Percentiles rank a stretch among this genome's conserved stretches.
Evolutionary conservation across 177 flowering plant species (phyloP).

Genomic region (Telopea speciosissima): DNA sequence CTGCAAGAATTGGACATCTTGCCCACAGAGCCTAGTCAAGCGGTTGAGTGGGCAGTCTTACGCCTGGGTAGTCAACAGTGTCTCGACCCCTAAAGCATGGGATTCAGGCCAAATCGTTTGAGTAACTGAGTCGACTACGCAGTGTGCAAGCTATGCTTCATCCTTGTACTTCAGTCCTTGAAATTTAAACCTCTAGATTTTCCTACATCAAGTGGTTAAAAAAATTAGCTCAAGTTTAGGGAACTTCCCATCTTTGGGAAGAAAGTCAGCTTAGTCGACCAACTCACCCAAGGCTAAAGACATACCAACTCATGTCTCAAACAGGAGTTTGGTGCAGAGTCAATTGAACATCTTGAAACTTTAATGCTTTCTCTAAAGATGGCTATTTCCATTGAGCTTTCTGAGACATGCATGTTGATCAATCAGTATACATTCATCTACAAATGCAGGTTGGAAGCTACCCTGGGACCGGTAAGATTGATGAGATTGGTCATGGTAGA

Average conservation of each 20-base stretch:
- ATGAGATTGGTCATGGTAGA: conserved; percentile 63
- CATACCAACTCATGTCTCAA: background rate
- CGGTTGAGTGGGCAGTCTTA: too few species aligned
- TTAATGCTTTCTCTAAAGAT: background rate
- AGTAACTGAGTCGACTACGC: too few species aligned
- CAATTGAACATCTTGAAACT: background rate
- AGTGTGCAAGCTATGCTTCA: too few species aligned
- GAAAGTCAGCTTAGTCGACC: background rate
- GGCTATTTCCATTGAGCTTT: background rate
- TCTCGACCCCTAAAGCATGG: too few species aligned
- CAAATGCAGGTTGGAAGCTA: conserved; percentile 83
- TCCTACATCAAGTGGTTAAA: too few species aligned
- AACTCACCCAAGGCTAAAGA: background rate
- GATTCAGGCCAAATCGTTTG: too few species aligned
- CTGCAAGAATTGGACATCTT: too few species aligned
- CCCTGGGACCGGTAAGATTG: conserved; percentile 90
- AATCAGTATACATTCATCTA: background rate
- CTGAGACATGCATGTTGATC: background rate
- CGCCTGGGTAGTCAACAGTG: too few species aligned
- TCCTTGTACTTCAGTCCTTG: too few species aligned
- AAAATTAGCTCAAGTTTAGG: background rate
- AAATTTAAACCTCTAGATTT: too few species aligned
- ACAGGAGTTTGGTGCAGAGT: background rate
- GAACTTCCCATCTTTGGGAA: background rate
- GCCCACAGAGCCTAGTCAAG: too few species aligned